Evolutionary conservation across 257 asterid genomes (phyloP).

Genomic region (Agastache rugosa): DNA sequence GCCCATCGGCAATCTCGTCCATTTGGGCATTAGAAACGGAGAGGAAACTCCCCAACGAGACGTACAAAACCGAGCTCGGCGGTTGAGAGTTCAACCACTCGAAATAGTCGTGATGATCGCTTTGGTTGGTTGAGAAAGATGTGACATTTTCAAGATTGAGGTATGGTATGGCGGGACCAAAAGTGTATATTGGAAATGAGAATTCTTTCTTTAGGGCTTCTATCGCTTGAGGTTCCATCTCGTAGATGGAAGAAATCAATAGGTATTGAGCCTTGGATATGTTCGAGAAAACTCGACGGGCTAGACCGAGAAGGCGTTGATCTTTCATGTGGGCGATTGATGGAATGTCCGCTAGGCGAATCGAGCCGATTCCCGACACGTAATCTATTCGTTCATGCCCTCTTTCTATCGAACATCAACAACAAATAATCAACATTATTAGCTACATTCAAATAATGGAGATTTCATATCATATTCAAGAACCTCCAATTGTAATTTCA

Average conservation of each 20-base stretch:
- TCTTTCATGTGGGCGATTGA: slow-evolving; percentile 42
- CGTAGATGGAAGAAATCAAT: slow-evolving; percentile 50
- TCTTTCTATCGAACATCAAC: slow-evolving; percentile 42
- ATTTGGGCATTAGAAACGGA: slow-evolving; percentile 59
- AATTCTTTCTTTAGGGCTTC: slow-evolving; percentile 50
- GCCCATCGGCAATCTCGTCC: slow-evolving; percentile 64
- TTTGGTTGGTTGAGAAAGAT: slow-evolving; percentile 23
- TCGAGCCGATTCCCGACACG: slow-evolving; percentile 56
- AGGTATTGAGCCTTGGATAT: slow-evolving; percentile 51
- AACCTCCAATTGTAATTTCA: too few species aligned
- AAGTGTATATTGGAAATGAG: slow-evolving; percentile 55
- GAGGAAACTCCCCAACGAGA: slow-evolving; percentile 74
- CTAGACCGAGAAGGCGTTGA: slow-evolving; percentile 36
- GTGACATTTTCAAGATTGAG: slow-evolving; percentile 25
- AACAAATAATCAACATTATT: neutral
- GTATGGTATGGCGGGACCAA: slow-evolving; percentile 75
- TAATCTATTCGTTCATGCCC: slow-evolving; percentile 56
- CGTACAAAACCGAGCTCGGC: slow-evolving; percentile 58
- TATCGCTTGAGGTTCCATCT: slow-evolving; percentile 56
- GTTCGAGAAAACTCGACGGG: slow-evolving; percentile 27
- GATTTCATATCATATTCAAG: too few species aligned
- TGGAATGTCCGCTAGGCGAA: slow-evolving; percentile 59
- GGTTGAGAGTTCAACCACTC: slow-evolving; percentile 77
- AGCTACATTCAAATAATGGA: too few species aligned
- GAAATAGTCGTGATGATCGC: slow-evolving; percentile 37